Base-by-base conservation (phyloP, 2,329 filamentous ascomycete genomes). In the Pseudocercospora fuligena region DNA sequence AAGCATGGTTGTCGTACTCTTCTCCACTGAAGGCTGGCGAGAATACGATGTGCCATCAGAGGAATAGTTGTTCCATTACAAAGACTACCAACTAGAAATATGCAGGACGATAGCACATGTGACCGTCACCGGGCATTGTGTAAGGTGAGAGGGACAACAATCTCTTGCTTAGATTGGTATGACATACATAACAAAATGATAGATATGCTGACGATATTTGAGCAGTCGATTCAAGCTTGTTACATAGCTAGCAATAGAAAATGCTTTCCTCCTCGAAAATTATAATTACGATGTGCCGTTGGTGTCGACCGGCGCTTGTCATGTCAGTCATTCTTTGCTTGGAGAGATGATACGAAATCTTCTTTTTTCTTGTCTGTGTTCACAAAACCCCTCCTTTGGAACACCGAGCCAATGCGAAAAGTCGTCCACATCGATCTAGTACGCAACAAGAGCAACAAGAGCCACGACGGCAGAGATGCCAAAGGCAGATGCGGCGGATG, bases 1-100 rank as follows among this genome's bases (percentile, higher is more conserved):
- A 0, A 78, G 87, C n/a, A 85, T 87, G 0, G 82, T 88, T 0
- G 82, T 92, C 0, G 83, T 93, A 0, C 75, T 93, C 1, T 84
- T 92, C 49, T 89, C 86, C 68, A 93, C 90, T 0, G 89, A 92
- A 75, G 89, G 89, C 0, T 72, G 73, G 8, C 82, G 89, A 43
- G 80, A 84, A 1, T 90, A 91, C 68, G 59, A 73, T 8, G 58
- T 71, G 3, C 73, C 72, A 14, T 29, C 51, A 8, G 33, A 56
- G 25, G 40, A 16, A 53, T n/a, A n/a, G n/a, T n/a, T n/a, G n/a
- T n/a, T n/a, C n/a, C n/a, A n/a, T n/a, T n/a, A n/a, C n/a, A n/a
- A n/a, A n/a, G n/a, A n/a, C n/a, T n/a, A n/a, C n/a, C n/a, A n/a
- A n/a, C n/a, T 31, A 31, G 29, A 31, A 31, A 31, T 5, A 31